phyloP scores from a whole-genome alignment of 192 early-diverging fungal genomes.

The Entomortierella beljakovae region DNA sequence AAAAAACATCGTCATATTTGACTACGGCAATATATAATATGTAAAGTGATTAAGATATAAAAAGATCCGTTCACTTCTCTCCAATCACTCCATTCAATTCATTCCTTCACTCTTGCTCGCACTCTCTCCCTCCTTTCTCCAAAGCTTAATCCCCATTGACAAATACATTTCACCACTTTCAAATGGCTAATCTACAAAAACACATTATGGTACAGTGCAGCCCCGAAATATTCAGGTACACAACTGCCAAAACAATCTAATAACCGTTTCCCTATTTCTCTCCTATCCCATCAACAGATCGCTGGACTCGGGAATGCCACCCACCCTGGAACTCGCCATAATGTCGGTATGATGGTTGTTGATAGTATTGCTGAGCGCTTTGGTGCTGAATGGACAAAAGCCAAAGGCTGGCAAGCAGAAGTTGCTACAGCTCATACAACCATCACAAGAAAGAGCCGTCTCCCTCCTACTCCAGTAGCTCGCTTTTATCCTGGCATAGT shows the following conservation, averaged over 20 bases:
- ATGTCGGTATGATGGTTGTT: conserved; percentile 77
- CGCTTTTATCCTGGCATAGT: background rate
- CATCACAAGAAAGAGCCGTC: conserved; percentile 12
- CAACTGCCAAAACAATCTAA: background rate
- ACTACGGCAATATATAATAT: no score
- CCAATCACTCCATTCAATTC: no score
- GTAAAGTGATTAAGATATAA: no score
- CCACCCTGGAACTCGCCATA: conserved; percentile 75
- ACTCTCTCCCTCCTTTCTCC: background rate
- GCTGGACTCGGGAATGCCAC: conserved; percentile 80
- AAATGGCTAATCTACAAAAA: conserved; percentile 12
- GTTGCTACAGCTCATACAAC: conserved; percentile 28
- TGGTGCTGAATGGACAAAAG: conserved; percentile 56
- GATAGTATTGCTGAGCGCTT: conserved; percentile 62
- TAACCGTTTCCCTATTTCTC: background rate
- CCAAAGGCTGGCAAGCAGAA: conserved; percentile 44
- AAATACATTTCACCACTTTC: background rate
- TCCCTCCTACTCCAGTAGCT: background rate
- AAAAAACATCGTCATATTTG: no score
- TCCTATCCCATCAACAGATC: conserved; percentile 44
- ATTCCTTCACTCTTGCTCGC: no score
- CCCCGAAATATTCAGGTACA: background rate
- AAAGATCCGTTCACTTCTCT: no score
- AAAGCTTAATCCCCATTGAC: background rate
- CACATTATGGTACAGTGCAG: conserved; percentile 14